Evolutionary conservation across 768 basidiomycete species (phyloP).

Genomic region (Pisolithus microcarpus): DNA sequence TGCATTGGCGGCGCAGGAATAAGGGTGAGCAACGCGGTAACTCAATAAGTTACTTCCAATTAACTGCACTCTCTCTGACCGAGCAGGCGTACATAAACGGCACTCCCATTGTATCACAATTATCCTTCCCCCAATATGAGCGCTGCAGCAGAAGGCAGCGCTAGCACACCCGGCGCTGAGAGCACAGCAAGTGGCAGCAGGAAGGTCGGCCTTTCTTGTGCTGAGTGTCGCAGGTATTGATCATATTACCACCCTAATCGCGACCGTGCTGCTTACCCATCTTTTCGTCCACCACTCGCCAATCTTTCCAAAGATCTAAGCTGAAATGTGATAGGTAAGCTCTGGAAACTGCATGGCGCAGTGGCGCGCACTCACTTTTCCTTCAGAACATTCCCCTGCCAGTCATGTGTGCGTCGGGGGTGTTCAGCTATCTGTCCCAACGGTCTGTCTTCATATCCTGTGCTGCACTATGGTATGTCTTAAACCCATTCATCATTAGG

Average conservation of each 20-base stretch:
- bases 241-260: too few species aligned
- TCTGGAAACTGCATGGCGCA: not conserved
- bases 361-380: not conserved
- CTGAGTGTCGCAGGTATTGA: slow-evolving; percentile 43
- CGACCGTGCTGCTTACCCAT: not conserved
- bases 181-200: slow-evolving; percentile 6
- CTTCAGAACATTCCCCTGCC: slow-evolving; percentile 43
- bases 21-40: not conserved
- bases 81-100: not conserved
- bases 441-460: slow-evolving; percentile 23
- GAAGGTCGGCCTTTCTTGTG: slow-evolving; percentile 42
- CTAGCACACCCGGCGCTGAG: slow-evolving; percentile 5
- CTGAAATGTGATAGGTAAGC: slow-evolving; percentile 44
- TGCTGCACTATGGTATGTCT: not conserved
- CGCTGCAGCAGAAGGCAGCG: slow-evolving; percentile 7
- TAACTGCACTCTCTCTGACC: not conserved
- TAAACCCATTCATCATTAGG: slow-evolving; percentile 23
- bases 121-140: slow-evolving; percentile 3
- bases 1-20: not conserved
- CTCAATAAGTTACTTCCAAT: not conserved
- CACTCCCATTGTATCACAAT: not conserved
- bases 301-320: slow-evolving; percentile 35
- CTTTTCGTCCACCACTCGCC: not conserved
- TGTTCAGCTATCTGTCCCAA: slow-evolving; percentile 48
- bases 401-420: slow-evolving; percentile 48